Conservation (phyloP, 495 filamentous ascomycete genomes). For the Penicillium argentinense region DNA sequence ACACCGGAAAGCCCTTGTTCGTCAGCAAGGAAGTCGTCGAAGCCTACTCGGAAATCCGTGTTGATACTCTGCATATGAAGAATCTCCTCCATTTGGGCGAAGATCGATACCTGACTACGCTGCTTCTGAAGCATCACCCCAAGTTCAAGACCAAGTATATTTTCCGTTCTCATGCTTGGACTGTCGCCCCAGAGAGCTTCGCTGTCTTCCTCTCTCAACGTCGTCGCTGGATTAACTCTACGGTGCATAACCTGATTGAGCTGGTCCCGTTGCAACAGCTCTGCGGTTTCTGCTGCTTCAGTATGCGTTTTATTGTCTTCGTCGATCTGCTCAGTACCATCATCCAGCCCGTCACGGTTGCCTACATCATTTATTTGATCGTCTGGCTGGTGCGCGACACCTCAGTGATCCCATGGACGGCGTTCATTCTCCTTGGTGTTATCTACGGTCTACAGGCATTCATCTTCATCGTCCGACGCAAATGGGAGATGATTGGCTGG, state of each 20-base stretch:
- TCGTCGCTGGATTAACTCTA: constrained; percentile 99
- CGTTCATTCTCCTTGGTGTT: constrained; percentile 86
- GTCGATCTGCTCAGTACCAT: constrained; percentile 89
- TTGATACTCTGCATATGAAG: constrained; percentile 99
- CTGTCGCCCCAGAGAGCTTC: constrained; percentile 92
- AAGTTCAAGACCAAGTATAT: constrained; percentile 98
- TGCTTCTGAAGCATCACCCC: constrained; percentile 88
- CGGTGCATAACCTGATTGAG: constrained; percentile 95
- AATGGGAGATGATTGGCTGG: constrained; percentile 99
- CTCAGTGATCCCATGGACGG: constrained; percentile 70
- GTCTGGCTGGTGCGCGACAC: constrained; percentile 62
- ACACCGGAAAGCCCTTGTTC: constrained; percentile 92
- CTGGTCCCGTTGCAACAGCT: constrained; percentile 90
- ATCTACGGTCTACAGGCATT: constrained; percentile 97
- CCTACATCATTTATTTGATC: constrained; percentile 88
- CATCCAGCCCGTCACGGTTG: constrained; percentile 89
- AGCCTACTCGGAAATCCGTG: constrained; percentile 83
- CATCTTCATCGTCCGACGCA: constrained; percentile 92
- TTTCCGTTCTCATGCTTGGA: constrained; percentile 89
- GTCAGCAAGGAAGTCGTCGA: constrained; percentile 89
- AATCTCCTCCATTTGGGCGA: constrained; percentile 90
- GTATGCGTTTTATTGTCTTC: constrained; percentile 98
- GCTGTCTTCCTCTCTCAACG: constrained; percentile 94
- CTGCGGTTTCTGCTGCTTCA: constrained; percentile 99
- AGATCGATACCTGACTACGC: constrained; percentile 93